Evolutionary conservation across 2,329 filamentous ascomycete genomes (phyloP), one percentile per base, ranked within the genome.

Genomic region (Lizonia empirigonia): DNA sequence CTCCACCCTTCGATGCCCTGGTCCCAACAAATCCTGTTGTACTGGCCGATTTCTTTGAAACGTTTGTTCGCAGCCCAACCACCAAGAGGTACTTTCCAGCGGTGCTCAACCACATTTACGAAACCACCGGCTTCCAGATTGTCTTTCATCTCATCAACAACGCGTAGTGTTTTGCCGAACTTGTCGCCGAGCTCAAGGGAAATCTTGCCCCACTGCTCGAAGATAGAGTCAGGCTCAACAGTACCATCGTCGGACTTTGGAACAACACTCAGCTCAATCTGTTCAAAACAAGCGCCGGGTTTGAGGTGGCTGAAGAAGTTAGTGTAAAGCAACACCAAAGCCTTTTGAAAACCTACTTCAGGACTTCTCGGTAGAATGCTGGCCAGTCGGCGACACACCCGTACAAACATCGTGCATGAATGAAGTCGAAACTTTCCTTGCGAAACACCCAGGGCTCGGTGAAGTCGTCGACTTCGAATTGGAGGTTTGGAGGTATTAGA

Each of bases 121-220:
- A 85, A 85, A 0, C 83, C 83, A 0, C 77, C 80, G 10, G 79
- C 78, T 3, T 71, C 67, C 59, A 85, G 73, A 45, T 77, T 74
- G 33, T 72, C 65, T 53, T 74, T 71, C 29, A 76, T 70, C 10
- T 72, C 48, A 24, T 67, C 24, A 29, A 72, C 76, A 18, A 77
- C 67, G 24, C 65, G 62, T 6, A 74, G 59, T 0, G 69, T 63
- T n/a, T 71, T 70, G 1, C 72, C 73, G 37, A 71, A 67, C 16
- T 62, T 56, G 7, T 65, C 62, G 18, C 67, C 71, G 1, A 70
- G 67, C 9, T 65, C 41, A 50, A 66, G 45, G 1, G 58, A 65
- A 10, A 58, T 60, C 15, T 62, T 56, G 39, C 56, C 56, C 67
- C 67, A 69, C 32, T 67, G 59, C 7, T 59, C 51, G 26, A 69